Evolutionary conservation across 805 yeast genomes (phyloP).

Genomic region (Wickerhamomyces bovis): DNA sequence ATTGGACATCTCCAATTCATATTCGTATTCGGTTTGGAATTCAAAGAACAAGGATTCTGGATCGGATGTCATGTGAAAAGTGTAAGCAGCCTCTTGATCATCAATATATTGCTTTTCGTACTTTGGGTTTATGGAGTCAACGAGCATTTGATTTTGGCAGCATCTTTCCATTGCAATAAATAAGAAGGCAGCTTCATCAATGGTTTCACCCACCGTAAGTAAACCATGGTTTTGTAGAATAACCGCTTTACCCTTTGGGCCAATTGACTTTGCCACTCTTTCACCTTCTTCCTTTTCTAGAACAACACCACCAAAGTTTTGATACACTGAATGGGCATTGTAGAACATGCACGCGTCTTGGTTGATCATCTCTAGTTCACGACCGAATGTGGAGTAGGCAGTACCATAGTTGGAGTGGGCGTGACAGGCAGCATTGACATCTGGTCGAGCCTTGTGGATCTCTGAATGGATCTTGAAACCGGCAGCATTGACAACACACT

Average conservation of each 20-base stretch:
- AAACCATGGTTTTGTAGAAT: constrained; percentile 72
- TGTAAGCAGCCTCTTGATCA: constrained; percentile 63
- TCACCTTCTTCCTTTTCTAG: constrained; percentile 58
- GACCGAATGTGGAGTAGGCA: constrained; percentile 59
- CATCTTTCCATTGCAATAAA: constrained; percentile 57
- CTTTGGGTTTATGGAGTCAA: constrained; percentile 43
- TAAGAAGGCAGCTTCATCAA: constrained; percentile 69
- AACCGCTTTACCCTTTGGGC: constrained; percentile 41
- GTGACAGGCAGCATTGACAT: constrained; percentile 67
- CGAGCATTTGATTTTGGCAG: constrained; percentile 62
- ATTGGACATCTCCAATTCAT: constrained; percentile 30
- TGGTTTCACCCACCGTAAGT: constrained; percentile 61
- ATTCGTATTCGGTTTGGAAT: constrained; percentile 64
- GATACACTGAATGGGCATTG: constrained; percentile 59
- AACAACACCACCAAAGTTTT: constrained; percentile 76
- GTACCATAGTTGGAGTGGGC: constrained; percentile 62
- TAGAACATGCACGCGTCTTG: constrained; percentile 72
- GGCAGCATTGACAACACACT: constrained; percentile 54
- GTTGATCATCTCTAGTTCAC: constrained; percentile 69
- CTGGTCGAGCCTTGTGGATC: constrained; percentile 62
- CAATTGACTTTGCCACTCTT: constrained; percentile 55
- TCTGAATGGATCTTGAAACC: constrained; percentile 69
- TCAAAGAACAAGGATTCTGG: constrained; percentile 66
- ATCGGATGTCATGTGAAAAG: constrained; percentile 53
- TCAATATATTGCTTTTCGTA: constrained; percentile 37